Percentiles rank a stretch among this genome's conserved stretches.
These are phyloP conservation scores for Aspergillus brunneoviolaceus DNA, from an alignment of 2,329 filamentous ascomycete species.

Conservation along the genomic window DNA sequence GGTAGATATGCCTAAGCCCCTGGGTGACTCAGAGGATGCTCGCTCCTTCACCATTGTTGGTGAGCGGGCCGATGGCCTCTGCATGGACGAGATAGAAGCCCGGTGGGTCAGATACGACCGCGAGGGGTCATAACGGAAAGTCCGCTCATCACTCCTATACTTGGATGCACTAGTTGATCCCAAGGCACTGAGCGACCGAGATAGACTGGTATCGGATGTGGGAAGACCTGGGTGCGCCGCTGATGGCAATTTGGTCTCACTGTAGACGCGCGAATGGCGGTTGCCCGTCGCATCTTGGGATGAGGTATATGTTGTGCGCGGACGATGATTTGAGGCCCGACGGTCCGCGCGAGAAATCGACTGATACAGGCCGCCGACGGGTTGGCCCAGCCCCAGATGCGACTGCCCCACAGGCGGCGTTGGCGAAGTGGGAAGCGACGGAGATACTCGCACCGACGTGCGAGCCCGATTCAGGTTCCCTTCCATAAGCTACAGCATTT, in stretches of 20 bases:
- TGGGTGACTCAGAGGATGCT: slow-evolving; percentile 22
- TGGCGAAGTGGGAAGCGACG: slow-evolving; percentile 51
- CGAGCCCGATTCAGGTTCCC: slow-evolving; percentile 80
- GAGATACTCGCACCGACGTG: slow-evolving; percentile 60
- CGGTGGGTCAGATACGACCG: slow-evolving; percentile 35
- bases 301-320: slow-evolving; percentile 36
- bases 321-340: slow-evolving; percentile 48
- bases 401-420: slow-evolving; percentile 35
- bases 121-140: slow-evolving; percentile 34
- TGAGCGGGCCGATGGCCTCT: slow-evolving; percentile 15
- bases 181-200: slow-evolving; percentile 63
- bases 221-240: slow-evolving; percentile 30
- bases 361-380: slow-evolving; percentile 43
- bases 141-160: slow-evolving; percentile 33
- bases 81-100: slow-evolving; percentile 42
- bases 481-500: slow-evolving; percentile 73
- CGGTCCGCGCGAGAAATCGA: slow-evolving; percentile 43
- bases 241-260: slow-evolving; percentile 58
- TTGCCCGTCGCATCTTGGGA: slow-evolving; percentile 40
- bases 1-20: slow-evolving; percentile 29
- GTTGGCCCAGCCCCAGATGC: slow-evolving; percentile 38
- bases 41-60: slow-evolving; percentile 17
- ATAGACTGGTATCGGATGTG: slow-evolving; percentile 43
- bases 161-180: slow-evolving; percentile 35
- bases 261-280: slow-evolving; percentile 61